Evolutionary conservation across 306 rosid genomes (phyloP).

Genomic region (Vicia faba): DNA sequence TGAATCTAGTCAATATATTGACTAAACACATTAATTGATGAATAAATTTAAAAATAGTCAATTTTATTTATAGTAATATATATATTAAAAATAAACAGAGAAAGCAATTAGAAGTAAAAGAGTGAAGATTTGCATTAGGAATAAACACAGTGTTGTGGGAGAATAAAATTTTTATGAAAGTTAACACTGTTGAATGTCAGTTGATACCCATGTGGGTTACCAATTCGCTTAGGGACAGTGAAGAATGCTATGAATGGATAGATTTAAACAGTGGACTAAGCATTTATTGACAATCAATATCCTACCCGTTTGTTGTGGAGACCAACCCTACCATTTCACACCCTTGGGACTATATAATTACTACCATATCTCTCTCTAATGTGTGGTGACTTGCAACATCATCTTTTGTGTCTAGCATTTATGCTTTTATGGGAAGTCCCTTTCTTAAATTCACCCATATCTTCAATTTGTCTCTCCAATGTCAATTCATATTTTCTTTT

Average conservation of each 20-base stretch:
- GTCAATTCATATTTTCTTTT: too few species aligned
- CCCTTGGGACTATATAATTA: slow-evolving; percentile 46
- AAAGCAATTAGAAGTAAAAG: neutral
- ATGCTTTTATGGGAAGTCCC: slow-evolving; percentile 55
- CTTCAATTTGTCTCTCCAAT: neutral
- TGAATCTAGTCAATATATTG: too few species aligned
- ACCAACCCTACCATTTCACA: slow-evolving; percentile 63
- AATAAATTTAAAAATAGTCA: too few species aligned
- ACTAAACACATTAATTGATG: too few species aligned
- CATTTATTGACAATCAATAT: slow-evolving; percentile 72
- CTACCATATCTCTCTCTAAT: slow-evolving; percentile 29
- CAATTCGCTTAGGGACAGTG: slow-evolving; percentile 32
- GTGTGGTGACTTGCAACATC: slow-evolving; percentile 47
- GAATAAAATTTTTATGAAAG: slow-evolving; percentile 31
- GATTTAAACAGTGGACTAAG: slow-evolving; percentile 39
- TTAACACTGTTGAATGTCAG: slow-evolving; percentile 37
- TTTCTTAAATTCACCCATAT: slow-evolving; percentile 43
- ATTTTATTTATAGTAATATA: too few species aligned
- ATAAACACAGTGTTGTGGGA: slow-evolving; percentile 2
- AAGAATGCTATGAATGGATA: slow-evolving; percentile 35
- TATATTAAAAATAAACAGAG: too few species aligned
- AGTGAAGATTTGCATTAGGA: slow-evolving; percentile 4
- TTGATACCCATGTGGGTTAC: slow-evolving; percentile 47
- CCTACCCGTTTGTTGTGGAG: slow-evolving; percentile 59
- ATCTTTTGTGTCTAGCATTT: slow-evolving; percentile 49